phyloP scores from a whole-genome alignment of 2,329 filamentous ascomycete species.

The Colletotrichum liaoningense region DNA sequence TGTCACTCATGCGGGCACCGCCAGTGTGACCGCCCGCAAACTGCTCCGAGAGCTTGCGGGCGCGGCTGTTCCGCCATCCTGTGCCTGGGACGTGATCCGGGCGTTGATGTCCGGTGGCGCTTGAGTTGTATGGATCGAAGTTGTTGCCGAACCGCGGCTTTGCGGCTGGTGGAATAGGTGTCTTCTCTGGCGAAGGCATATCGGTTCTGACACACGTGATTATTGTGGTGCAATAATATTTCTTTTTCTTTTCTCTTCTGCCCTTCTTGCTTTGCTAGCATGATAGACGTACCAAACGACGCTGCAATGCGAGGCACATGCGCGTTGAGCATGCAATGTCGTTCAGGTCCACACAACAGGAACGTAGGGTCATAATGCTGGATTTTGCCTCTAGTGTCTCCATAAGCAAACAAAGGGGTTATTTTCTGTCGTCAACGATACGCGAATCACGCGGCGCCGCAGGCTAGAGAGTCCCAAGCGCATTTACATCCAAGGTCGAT shows the following conservation, averaged over 20 bases:
- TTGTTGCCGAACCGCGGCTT: slow-evolving; percentile 54
- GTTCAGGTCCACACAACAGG: not conserved
- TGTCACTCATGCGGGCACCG: slow-evolving; percentile 71
- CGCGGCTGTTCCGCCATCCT: slow-evolving; percentile 78
- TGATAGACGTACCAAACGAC: not conserved
- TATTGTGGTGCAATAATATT: not conserved
- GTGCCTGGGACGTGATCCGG: slow-evolving; percentile 74
- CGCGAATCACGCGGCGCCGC: slow-evolving; percentile 22
- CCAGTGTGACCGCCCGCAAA: slow-evolving; percentile 69
- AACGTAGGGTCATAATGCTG: not conserved
- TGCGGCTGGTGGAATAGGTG: slow-evolving; percentile 46
- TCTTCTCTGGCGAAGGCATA: slow-evolving; percentile 21
- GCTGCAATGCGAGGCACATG: not conserved
- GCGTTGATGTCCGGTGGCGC: slow-evolving; percentile 82
- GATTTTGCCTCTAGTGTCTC: not conserved
- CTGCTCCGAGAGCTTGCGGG: slow-evolving; percentile 76
- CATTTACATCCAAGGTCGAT: slow-evolving; percentile 12
- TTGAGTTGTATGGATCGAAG: slow-evolving; percentile 80
- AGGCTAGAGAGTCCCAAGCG: slow-evolving; percentile 12
- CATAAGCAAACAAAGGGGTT: slow-evolving; percentile 15
- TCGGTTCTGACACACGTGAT: not conserved
- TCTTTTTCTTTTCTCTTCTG: not conserved
- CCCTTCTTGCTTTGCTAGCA: not conserved
- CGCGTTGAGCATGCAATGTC: slow-evolving; percentile 3
- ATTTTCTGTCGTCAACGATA: not conserved